Base-by-base conservation (phyloP, 1,139 yeast genomes). In the Zygosaccharomyces sapae region DNA sequence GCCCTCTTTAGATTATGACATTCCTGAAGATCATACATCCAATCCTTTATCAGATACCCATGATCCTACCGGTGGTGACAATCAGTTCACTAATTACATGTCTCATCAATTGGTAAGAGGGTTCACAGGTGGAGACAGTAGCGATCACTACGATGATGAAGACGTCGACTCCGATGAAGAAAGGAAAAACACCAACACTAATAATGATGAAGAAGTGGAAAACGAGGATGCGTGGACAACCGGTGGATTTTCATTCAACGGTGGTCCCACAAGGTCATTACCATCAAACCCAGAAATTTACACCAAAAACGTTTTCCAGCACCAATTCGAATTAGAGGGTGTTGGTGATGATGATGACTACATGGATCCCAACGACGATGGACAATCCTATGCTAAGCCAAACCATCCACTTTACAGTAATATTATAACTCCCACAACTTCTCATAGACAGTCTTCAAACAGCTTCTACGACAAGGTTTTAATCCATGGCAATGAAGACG, bases 351-450 rank as follows among this genome's bases (percentile, higher is more conserved):
- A 50, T 20, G 56, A 53, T 20, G 59, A 54, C 20, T 84, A 84
- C 57, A 80, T 80, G 56, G 92, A 84, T 63, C 92, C 92, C 2
- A 82, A 84, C 60, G 92, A 85, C 63, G 94, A 85, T 58, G 92
- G 92, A 0, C 80, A 79, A 61, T 81, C 86, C 4, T 85, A 85
- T 63, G 79, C 79, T 44, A 82, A 80, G 59, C 73, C 77, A 22
- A 68, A 70, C 46, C 79, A 81, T 58, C 83, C 87, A 3, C 66
- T 83, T 47, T 83, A 83, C 55, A 61, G 59, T 27, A 62, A 61
- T 37, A 56, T 65, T 55, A 48, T 62, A 5, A 50, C 54, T 6
- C 51, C 47, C 27, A 49, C 46, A 31, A 53, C 63, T 3, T 57
- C 59, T 5, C 55, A 55, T 5, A 47, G 58, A 20, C 62, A 57